Conservation (phyloP, 2,329 filamentous ascomycete species). For the Onygenales sp. region DNA sequence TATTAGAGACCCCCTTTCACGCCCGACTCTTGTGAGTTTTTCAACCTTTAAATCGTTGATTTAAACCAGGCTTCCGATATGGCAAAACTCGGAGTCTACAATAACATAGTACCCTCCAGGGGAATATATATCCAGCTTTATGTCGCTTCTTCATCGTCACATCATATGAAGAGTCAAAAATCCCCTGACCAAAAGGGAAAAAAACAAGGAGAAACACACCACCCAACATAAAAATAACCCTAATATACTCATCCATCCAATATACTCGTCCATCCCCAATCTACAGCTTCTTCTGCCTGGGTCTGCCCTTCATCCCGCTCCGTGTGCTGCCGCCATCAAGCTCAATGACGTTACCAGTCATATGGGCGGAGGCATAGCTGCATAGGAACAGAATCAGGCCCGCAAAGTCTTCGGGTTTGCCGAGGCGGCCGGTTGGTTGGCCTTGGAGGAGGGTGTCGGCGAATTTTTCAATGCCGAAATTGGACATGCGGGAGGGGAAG, state of each 20-base stretch:
- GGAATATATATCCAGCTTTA: no score
- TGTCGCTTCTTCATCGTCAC: no score
- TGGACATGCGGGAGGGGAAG: slow-evolving; percentile 35
- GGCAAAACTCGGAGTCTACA: no score
- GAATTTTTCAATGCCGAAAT: slow-evolving; percentile 33
- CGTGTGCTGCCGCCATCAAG: slow-evolving; percentile 38
- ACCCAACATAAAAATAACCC: background rate
- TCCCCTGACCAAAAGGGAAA: background rate
- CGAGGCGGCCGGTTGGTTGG: slow-evolving; percentile 39
- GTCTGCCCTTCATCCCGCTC: slow-evolving; percentile 30
- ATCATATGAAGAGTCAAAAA: no score
- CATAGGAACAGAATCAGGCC: slow-evolving; percentile 37
- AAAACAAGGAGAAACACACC: background rate
- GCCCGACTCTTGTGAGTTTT: no score
- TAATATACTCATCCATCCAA: background rate
- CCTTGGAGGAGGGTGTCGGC: slow-evolving; percentile 30
- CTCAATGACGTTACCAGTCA: slow-evolving; percentile 40
- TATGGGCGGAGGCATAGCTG: slow-evolving; percentile 32
- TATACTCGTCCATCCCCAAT: background rate
- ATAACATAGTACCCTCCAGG: no score
- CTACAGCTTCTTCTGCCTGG: slow-evolving; percentile 18
- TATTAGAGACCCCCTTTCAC: no score
- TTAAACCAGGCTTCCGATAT: no score
- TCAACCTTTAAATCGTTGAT: no score
- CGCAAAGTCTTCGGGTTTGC: slow-evolving; percentile 40